A percentile compares a stretch with the other conserved stretches of the same genome.
Evolutionary conservation across 163 green algal species (phyloP).

Genomic region (Scenedesmus sp.): DNA sequence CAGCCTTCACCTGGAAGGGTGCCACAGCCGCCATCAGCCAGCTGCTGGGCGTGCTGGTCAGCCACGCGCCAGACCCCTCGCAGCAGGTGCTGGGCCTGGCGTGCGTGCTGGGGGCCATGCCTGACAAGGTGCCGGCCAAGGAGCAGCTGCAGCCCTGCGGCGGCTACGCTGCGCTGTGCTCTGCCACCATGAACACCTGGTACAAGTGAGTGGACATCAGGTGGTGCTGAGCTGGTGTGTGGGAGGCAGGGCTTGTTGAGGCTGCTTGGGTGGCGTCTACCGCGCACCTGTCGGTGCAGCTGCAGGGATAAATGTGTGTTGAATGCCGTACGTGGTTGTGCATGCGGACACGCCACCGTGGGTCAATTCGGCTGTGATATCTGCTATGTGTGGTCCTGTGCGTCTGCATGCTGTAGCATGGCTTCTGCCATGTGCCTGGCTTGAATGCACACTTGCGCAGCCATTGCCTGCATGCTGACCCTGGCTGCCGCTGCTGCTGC

Average conservation of each 20-base stretch:
- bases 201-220: conserved; percentile 38
- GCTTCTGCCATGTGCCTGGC: neutral
- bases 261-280: too few relatives aligned
- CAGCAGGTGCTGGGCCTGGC: conserved; percentile 6
- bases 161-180: conserved; percentile 46
- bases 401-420: neutral
- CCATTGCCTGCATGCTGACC: neutral
- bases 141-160: conserved; percentile 10
- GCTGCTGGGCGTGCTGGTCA: conserved; percentile 42
- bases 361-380: too few relatives aligned
- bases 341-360: too few relatives aligned
- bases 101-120: conserved; percentile 14
- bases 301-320: too few relatives aligned
- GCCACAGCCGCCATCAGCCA: conserved; percentile 23
- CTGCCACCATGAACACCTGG: conserved; percentile 40
- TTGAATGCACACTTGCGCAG: neutral
- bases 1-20: conserved; percentile 51
- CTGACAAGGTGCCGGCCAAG: conserved; percentile 43
- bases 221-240: neutral
- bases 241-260: neutral
- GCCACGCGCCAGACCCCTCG: conserved; percentile 32
- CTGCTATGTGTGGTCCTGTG: neutral
- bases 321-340: too few relatives aligned
- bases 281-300: too few relatives aligned
- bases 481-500: neutral